Percentiles rank a stretch among this genome's conserved stretches.
Conservation (phyloP, 2,329 filamentous ascomycete genomes). For the Shiraia sp. region DNA sequence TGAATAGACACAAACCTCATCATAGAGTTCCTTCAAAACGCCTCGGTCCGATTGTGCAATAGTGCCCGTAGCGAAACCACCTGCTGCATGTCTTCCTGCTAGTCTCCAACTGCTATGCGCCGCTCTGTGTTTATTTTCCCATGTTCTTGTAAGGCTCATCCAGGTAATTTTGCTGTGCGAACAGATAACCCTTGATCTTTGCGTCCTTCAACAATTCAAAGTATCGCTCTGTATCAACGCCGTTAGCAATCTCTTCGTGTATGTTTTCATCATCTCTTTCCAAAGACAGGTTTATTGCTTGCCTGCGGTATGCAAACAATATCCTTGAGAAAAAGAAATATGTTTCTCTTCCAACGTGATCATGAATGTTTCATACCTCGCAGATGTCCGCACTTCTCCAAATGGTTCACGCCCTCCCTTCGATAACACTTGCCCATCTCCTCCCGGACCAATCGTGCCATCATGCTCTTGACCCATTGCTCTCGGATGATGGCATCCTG, state of each 20-base stretch:
- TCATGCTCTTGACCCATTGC: constrained; percentile 90
- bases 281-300: too few relatives aligned
- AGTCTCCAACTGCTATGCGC: not conserved
- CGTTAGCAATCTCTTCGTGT: constrained; percentile 23
- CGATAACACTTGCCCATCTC: constrained; percentile 87
- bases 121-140: not conserved
- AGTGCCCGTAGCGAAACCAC: not conserved
- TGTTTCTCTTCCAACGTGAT: not conserved
- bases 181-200: constrained; percentile 78
- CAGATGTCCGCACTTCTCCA: constrained; percentile 82
- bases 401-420: constrained; percentile 81
- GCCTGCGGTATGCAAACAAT: too few relatives aligned
- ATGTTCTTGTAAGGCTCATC: constrained; percentile 43
- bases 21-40: constrained; percentile 11
- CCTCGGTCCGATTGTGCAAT: not conserved
- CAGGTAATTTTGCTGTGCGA: constrained; percentile 77
- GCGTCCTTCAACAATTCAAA: constrained; percentile 75
- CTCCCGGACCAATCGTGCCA: constrained; percentile 79
- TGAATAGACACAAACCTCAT: constrained; percentile 16
- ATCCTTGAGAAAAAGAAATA: too few relatives aligned
- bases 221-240: constrained; percentile 66
- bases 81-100: constrained; percentile 3
- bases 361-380: constrained; percentile 61
- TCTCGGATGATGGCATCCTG: constrained; percentile 82
- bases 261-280: too few relatives aligned